Conservation (phyloP, 2,329 filamentous ascomycete species). For the Exophiala aquamarina region DNA sequence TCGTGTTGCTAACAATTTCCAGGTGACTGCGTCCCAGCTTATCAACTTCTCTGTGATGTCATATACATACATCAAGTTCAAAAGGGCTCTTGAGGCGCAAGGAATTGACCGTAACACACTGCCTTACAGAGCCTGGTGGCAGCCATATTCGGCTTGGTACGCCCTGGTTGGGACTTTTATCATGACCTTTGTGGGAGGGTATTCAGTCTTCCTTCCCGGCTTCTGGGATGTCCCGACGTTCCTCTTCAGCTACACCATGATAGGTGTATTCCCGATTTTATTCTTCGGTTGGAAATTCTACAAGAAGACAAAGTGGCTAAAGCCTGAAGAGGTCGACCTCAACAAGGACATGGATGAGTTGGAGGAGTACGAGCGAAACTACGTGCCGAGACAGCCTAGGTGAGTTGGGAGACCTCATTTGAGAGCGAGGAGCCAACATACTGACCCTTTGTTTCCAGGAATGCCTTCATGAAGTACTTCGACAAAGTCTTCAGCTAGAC, state of each 20-base stretch:
- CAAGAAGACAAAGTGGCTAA: constrained; percentile 61
- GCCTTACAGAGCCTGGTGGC: constrained; percentile 68
- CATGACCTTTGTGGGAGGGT: constrained; percentile 75
- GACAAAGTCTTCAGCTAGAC: constrained; percentile 45
- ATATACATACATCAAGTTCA: constrained; percentile 70
- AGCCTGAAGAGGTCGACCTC: constrained; percentile 63
- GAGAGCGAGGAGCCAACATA: neutral
- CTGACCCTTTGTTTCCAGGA: constrained; percentile 13
- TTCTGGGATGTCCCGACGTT: constrained; percentile 70
- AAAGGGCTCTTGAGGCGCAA: constrained; percentile 67
- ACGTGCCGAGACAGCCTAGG: constrained; percentile 55
- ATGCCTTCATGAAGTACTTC: constrained; percentile 32
- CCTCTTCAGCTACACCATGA: constrained; percentile 75
- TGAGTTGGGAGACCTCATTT: constrained; percentile 34
- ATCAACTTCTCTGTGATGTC: constrained; percentile 72
- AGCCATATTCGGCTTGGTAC: constrained; percentile 72
- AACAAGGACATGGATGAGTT: constrained; percentile 63
- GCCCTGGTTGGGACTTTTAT: constrained; percentile 62
- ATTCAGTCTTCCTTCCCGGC: constrained; percentile 70
- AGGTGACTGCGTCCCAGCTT: constrained; percentile 70
- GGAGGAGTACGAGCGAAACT: constrained; percentile 66
- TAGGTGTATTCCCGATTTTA: constrained; percentile 67
- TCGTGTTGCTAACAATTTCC: neutral
- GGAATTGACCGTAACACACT: constrained; percentile 66
- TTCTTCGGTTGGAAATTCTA: constrained; percentile 71